phyloP scores from a whole-genome alignment of 1,284 basidiomycete genomes.

The Sanghuangporus weigelae region DNA sequence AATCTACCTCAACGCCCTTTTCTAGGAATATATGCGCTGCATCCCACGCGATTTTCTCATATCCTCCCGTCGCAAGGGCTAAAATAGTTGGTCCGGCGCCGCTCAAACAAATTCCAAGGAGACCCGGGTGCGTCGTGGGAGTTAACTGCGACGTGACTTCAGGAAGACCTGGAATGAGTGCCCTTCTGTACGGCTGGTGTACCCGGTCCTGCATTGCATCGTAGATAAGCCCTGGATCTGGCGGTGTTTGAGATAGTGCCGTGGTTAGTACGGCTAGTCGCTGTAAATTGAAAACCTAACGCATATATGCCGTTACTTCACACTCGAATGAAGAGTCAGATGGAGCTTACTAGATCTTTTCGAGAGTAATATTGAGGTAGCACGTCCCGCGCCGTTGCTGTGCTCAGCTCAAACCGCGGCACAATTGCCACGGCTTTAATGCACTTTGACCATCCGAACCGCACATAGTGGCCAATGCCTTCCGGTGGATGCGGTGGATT shows the following conservation, averaged over 20 bases:
- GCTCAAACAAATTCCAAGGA: constrained; percentile 96
- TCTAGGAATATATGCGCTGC: constrained; percentile 71
- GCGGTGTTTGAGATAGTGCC: constrained; percentile 85
- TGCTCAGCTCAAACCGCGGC: constrained; percentile 94
- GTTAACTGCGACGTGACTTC: constrained; percentile 88
- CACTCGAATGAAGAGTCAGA: not conserved
- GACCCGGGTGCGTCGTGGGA: constrained; percentile 83
- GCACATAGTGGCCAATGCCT: constrained; percentile 93
- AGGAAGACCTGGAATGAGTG: constrained; percentile 89
- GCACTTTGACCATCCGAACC: constrained; percentile 81
- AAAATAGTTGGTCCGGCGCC: constrained; percentile 98
- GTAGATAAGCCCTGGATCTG: constrained; percentile 92
- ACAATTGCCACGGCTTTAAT: constrained; percentile 96
- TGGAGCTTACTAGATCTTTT: constrained; percentile 78
- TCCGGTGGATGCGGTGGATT: constrained; percentile 84
- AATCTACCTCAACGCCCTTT: constrained; percentile 76
- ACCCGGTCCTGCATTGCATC: constrained; percentile 99
- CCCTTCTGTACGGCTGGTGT: constrained; percentile 94
- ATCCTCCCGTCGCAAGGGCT: constrained; percentile 87
- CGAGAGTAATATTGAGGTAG: constrained; percentile 82
- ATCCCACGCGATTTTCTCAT: constrained; percentile 78
- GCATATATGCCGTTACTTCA: constrained; percentile 3
- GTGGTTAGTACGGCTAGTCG: constrained; percentile 97
- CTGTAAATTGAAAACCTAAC: constrained; percentile 95
- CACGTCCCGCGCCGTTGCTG: constrained; percentile 89